Evolutionary conservation across 179 eudicot species (phyloP).

Genomic region (Actinidia polygama): DNA sequence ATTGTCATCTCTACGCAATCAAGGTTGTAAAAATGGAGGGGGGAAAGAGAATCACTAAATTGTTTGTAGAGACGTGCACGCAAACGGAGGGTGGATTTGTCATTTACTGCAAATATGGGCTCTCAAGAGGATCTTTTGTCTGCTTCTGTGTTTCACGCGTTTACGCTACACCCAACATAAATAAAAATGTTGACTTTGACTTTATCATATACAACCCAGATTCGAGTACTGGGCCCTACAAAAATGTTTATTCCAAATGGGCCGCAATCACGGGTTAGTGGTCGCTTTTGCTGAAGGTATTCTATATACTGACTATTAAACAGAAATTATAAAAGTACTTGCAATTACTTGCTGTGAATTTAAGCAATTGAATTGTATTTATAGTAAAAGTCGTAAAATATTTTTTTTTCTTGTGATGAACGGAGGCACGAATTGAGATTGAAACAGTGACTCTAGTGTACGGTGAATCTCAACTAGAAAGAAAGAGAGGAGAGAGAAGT

Average conservation of each 20-base stretch:
- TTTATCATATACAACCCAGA: constrained; percentile 23
- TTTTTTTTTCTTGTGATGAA: too few relatives aligned
- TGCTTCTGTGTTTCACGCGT: constrained; percentile 39
- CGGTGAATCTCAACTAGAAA: too few relatives aligned
- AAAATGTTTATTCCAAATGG: background rate
- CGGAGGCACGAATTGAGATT: too few relatives aligned
- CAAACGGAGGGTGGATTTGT: constrained; percentile 38
- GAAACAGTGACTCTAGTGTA: too few relatives aligned
- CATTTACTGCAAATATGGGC: background rate
- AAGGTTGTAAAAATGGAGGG: too few relatives aligned
- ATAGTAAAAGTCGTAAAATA: too few relatives aligned
- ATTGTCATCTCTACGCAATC: too few relatives aligned
- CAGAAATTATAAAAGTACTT: too few relatives aligned
- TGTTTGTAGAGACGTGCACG: constrained; percentile 32
- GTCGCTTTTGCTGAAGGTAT: too few relatives aligned
- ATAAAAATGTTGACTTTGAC: constrained; percentile 39
- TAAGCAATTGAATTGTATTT: too few relatives aligned
- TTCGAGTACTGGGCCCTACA: background rate
- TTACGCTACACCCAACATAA: constrained; percentile 4
- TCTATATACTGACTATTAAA: too few relatives aligned
- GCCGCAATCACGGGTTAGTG: constrained; percentile 39
- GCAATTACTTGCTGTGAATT: too few relatives aligned
- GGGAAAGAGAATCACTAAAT: background rate
- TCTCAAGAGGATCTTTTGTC: constrained; percentile 27
- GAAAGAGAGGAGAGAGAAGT: background rate